These are phyloP conservation scores for Tagetes patula DNA, from an alignment of 129 eudicot genomes.

Conservation along the genomic window DNA sequence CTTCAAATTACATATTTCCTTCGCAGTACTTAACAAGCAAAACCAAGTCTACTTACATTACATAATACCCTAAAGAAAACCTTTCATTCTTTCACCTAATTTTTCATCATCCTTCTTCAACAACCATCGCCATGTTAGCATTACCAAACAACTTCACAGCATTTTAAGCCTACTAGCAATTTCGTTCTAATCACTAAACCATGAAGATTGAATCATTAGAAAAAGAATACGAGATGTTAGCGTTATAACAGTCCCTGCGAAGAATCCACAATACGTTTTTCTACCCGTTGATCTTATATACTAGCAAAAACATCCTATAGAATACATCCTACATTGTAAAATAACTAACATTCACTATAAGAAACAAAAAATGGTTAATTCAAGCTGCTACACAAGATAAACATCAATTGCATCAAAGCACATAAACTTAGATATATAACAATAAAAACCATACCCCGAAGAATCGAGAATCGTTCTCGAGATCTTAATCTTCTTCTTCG, in stretches of 20 bases:
- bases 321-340: slow-evolving; percentile 8
- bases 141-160: background rate
- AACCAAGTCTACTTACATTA: background rate
- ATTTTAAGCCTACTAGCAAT: background rate
- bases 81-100: slow-evolving; percentile 13
- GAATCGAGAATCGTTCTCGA: slow-evolving; percentile 57
- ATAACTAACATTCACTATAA: background rate
- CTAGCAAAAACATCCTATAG: slow-evolving; percentile 8
- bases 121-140: background rate
- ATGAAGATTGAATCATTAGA: background rate
- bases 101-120: slow-evolving; percentile 5
- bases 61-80: background rate
- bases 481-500: slow-evolving; percentile 81
- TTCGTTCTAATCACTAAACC: slow-evolving; percentile 3
- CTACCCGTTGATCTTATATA: background rate
- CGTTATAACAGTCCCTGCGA: background rate
- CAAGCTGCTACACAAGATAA: too few species aligned
- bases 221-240: background rate
- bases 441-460: slow-evolving; percentile 42
- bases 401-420: background rate
- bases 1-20: background rate
- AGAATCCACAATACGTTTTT: slow-evolving; percentile 4
- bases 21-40: background rate
- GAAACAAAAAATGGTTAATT: too few species aligned
- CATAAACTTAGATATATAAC: background rate